These are phyloP conservation scores for Phytopythium helicoides DNA, from an alignment of 352 stramenopile genomes.

Conservation along the genomic window DNA sequence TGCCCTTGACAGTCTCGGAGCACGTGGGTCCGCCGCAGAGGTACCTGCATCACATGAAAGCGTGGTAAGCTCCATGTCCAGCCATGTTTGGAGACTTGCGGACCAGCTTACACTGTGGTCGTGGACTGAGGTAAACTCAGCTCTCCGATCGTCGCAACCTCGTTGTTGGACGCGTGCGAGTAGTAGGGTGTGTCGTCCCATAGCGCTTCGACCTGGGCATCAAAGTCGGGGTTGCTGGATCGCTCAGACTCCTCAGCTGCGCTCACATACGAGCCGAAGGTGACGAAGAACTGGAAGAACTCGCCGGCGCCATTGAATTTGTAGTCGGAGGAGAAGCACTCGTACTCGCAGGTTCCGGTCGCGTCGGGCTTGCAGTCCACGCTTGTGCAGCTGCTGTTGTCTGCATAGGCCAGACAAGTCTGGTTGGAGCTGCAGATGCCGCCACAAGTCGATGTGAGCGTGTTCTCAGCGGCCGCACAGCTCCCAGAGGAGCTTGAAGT, in stretches of 20 bases:
- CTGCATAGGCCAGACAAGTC: constrained; percentile 15
- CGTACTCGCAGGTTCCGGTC: constrained; percentile 11
- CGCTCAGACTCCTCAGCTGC: constrained; percentile 15
- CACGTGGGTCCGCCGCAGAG: constrained; percentile 14
- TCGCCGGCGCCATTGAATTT: not conserved
- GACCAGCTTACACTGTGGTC: constrained; percentile 13
- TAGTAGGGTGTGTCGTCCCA: constrained; percentile 16
- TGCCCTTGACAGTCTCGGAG: constrained; percentile 12
- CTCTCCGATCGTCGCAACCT: constrained; percentile 13
- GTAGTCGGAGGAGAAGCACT: constrained; percentile 9
- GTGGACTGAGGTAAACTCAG: constrained; percentile 16
- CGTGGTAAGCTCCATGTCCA: not conserved
- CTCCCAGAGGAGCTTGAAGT: too few species aligned
- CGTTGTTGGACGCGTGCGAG: constrained; percentile 22
- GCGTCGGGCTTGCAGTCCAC: constrained; percentile 10
- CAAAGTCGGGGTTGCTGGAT: constrained; percentile 7
- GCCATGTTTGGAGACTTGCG: not conserved
- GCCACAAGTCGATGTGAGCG: constrained; percentile 16
- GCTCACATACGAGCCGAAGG: constrained; percentile 26
- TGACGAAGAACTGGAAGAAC: constrained; percentile 21
- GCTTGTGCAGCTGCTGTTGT: constrained; percentile 7
- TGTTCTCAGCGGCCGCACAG: not conserved
- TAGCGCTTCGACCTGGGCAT: constrained; percentile 11
- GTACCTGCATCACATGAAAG: constrained; percentile 2
- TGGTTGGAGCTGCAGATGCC: constrained; percentile 16